Conservation (phyloP, 1,139 yeast genomes). For the Debaryomyces subglobosus region DNA sequence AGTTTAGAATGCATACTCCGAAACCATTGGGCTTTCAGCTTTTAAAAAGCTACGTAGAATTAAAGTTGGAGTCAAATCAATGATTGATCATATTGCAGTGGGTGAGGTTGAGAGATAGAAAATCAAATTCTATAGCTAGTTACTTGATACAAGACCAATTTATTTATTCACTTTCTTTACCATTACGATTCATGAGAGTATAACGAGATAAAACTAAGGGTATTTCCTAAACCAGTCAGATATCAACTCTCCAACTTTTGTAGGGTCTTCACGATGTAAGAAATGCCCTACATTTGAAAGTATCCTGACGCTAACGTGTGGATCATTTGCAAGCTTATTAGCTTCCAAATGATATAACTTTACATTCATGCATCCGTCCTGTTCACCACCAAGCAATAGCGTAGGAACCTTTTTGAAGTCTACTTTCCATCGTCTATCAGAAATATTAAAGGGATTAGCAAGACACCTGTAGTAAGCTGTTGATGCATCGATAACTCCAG, state of each 20-base stretch:
- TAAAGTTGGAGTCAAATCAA: neutral
- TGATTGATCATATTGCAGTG: neutral
- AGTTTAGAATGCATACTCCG: neutral
- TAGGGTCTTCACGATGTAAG: conserved; percentile 46
- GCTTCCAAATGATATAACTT: conserved; percentile 31
- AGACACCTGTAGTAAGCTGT: conserved; percentile 48
- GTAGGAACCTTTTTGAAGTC: conserved; percentile 46
- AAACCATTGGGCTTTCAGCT: neutral
- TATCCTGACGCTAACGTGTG: conserved; percentile 33
- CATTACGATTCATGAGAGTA: neutral
- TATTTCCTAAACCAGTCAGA: conserved; percentile 31
- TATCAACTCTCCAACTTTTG: conserved; percentile 28
- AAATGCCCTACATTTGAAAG: conserved; percentile 43
- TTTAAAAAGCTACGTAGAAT: neutral
- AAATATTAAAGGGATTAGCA: conserved; percentile 26
- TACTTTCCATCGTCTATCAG: conserved; percentile 30
- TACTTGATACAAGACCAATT: neutral
- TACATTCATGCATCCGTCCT: conserved; percentile 45
- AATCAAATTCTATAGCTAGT: neutral
- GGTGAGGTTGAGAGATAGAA: neutral
- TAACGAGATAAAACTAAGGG: conserved; percentile 1
- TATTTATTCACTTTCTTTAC: neutral
- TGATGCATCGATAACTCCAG: conserved; percentile 38
- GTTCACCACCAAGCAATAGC: conserved; percentile 38
- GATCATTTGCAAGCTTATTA: conserved; percentile 21